Conservation (phyloP, 306 rosid genomes). For the peach (Prunus persica) region Prunus_persica_NCBIv2 NC_034012.1:12946501-12947000, state of each 20-base stretch:
- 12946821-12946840: too few species aligned
- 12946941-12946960: too few species aligned
- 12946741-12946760: background rate
- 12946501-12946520: constrained; percentile 2
- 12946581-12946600: constrained; percentile 88
- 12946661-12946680: background rate
- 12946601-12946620: constrained; percentile 81
- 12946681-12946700: background rate
- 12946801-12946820: too few species aligned
- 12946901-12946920: too few species aligned
- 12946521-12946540: constrained; percentile 4
- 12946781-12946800: background rate
- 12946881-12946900: background rate
- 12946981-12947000: too few species aligned
- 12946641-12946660: background rate
- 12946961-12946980: too few species aligned
- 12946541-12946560: background rate
- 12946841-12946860: background rate
- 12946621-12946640: background rate
- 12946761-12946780: background rate
- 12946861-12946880: background rate
- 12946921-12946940: background rate
- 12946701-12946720: too few species aligned
- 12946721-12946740: background rate
- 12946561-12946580: constrained; percentile 37